Conservation (phyloP, 441 rosid genomes). For the Theobroma grandiflorum region DNA sequence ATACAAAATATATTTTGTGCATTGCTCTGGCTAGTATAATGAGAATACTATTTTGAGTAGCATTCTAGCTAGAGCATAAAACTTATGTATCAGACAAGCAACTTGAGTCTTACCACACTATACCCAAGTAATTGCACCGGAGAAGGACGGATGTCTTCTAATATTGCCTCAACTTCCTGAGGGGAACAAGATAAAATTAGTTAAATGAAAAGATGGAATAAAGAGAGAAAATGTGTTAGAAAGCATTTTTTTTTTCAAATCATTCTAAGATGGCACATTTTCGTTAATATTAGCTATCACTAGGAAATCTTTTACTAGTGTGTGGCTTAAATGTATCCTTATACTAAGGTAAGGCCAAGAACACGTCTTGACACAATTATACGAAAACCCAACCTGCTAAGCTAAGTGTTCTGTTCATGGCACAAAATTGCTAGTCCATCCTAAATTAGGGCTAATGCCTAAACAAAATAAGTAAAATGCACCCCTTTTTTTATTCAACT, state of each 20-base stretch:
- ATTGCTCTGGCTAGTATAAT: background rate
- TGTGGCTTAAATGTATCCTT: background rate
- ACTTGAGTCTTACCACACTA: slow-evolving; percentile 72
- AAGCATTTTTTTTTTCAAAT: slow-evolving; percentile 4
- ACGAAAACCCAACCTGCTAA: no score
- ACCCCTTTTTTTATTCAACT: background rate
- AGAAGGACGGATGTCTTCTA: slow-evolving; percentile 84
- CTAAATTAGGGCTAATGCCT: background rate
- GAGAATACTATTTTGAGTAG: background rate
- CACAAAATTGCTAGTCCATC: no score
- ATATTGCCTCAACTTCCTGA: slow-evolving; percentile 97
- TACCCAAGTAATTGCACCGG: slow-evolving; percentile 77
- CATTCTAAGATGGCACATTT: background rate
- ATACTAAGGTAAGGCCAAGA: background rate
- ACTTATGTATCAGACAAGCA: slow-evolving; percentile 4
- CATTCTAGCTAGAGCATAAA: background rate
- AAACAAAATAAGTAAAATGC: background rate
- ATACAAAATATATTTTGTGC: background rate
- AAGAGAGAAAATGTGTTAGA: background rate
- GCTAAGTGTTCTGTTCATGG: no score
- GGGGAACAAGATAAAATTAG: slow-evolving; percentile 30
- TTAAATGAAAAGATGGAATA: background rate
- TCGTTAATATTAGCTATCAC: no score
- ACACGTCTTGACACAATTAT: no score
- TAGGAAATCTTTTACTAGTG: background rate